Evolutionary conservation across 371 early-diverging fungal species (phyloP).

Genomic region (Mortierella sp.): DNA sequence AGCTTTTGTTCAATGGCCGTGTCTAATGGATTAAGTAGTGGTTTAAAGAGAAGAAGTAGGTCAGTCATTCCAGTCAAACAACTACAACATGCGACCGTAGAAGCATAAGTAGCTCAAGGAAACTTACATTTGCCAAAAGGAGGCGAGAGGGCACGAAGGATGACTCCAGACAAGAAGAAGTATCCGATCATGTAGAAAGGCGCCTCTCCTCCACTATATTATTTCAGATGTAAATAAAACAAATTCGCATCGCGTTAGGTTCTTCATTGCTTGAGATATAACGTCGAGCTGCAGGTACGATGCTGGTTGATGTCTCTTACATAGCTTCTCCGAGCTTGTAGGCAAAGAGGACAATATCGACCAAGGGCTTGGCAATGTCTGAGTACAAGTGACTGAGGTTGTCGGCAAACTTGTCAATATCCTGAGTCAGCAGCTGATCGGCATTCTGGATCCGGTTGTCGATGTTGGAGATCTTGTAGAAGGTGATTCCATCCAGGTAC

Average conservation of each 20-base stretch:
- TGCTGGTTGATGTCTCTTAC: constrained; percentile 53
- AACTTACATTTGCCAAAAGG: constrained; percentile 85
- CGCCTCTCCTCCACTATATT: constrained; percentile 73
- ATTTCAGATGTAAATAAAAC: background rate
- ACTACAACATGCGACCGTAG: background rate
- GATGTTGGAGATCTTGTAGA: constrained; percentile 86
- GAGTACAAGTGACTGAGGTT: constrained; percentile 84
- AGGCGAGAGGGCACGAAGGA: constrained; percentile 86
- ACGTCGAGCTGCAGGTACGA: background rate
- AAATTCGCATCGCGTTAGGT: background rate
- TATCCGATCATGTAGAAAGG: constrained; percentile 87
- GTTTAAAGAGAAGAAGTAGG: background rate
- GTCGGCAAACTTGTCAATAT: constrained; percentile 89
- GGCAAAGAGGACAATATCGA: constrained; percentile 89
- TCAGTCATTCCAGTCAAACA: background rate
- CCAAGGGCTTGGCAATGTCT: constrained; percentile 87
- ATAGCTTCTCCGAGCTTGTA: constrained; percentile 89
- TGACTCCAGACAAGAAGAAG: constrained; percentile 81
- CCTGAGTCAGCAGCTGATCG: constrained; percentile 90
- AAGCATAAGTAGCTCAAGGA: background rate
- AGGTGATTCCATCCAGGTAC: constrained; percentile 86
- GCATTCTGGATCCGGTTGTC: constrained; percentile 87
- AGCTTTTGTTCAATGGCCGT: constrained; percentile 85
- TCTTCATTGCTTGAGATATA: background rate
- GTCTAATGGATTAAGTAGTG: constrained; percentile 56